Evolutionary conservation across 2,329 filamentous ascomycete species (phyloP).

Genomic region (Xylariaceae sp.): DNA sequence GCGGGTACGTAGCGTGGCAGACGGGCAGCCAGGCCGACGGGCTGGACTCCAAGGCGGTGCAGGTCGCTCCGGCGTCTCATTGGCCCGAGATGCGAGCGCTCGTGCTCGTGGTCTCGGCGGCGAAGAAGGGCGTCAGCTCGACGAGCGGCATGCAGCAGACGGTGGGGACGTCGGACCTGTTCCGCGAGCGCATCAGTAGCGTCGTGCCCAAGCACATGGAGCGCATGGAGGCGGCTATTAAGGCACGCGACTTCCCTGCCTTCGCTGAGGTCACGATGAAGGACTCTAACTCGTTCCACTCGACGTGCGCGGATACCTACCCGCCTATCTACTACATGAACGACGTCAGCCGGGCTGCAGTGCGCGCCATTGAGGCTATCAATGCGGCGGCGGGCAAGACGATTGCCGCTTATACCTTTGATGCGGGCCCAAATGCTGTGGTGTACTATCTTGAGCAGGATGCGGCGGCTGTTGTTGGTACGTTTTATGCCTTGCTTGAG

Average conservation of each 20-base stretch:
- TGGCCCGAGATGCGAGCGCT: slow-evolving; percentile 95
- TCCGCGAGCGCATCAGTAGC: slow-evolving; percentile 67
- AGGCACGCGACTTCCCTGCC: slow-evolving; percentile 71
- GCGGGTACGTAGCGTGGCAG: slow-evolving; percentile 94
- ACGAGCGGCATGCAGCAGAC: slow-evolving; percentile 97
- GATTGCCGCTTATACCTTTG: slow-evolving; percentile 93
- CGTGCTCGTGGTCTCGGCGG: slow-evolving; percentile 85
- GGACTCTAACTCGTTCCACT: slow-evolving; percentile 96
- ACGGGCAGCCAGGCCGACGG: slow-evolving; percentile 74
- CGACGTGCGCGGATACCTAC: slow-evolving; percentile 88
- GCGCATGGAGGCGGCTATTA: slow-evolving; percentile 78
- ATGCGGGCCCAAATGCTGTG: slow-evolving; percentile 94
- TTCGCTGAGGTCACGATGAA: slow-evolving; percentile 94
- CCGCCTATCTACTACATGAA: slow-evolving; percentile 99
- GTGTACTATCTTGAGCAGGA: slow-evolving; percentile 90
- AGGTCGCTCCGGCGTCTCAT: slow-evolving; percentile 82
- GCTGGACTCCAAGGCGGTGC: slow-evolving; percentile 79
- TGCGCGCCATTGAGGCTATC: slow-evolving; percentile 83
- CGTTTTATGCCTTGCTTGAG: slow-evolving; percentile 65
- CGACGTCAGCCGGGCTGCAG: slow-evolving; percentile 82
- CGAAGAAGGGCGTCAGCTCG: slow-evolving; percentile 92
- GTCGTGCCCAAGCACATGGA: slow-evolving; percentile 82
- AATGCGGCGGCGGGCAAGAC: slow-evolving; percentile 75
- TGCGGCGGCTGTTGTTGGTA: slow-evolving; percentile 66
- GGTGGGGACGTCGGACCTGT: slow-evolving; percentile 84